These are phyloP conservation scores for Exobasidium rhododendri DNA, from an alignment of 1,284 basidiomycete genomes.

Conservation along the genomic window DNA sequence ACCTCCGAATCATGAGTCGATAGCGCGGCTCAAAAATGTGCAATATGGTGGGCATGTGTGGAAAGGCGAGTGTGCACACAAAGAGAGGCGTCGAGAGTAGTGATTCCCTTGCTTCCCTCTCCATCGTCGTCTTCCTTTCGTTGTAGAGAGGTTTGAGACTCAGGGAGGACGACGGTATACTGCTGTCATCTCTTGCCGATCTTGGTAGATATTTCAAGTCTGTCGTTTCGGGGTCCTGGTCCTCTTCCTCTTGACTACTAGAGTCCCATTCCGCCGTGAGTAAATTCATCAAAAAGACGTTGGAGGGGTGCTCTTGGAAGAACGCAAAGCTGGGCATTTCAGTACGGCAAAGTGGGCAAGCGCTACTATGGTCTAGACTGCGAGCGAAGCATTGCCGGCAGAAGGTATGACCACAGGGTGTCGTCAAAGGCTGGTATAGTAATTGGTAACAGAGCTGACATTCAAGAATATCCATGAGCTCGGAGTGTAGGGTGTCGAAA, in stretches of 20 bases:
- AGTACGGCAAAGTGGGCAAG: conserved; percentile 81
- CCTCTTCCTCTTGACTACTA: not conserved
- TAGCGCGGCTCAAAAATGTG: conserved; percentile 90
- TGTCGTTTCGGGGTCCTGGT: not conserved
- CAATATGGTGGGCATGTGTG: conserved; percentile 79
- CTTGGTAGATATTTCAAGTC: too few relatives aligned
- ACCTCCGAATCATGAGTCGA: conserved; percentile 87
- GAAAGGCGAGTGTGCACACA: conserved; percentile 82
- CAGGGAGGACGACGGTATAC: conserved; percentile 16
- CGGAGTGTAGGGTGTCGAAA: conserved; percentile 48
- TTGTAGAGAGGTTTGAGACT: conserved; percentile 53
- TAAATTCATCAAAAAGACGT: conserved; percentile 30
- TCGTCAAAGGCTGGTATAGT: conserved; percentile 80
- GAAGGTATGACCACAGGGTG: conserved; percentile 92
- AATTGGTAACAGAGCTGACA: conserved; percentile 88
- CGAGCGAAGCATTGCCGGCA: conserved; percentile 83
- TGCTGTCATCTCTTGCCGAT: not conserved
- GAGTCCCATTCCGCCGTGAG: conserved; percentile 19
- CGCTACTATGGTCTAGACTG: conserved; percentile 75
- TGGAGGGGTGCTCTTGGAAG: conserved; percentile 66
- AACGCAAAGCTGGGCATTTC: conserved; percentile 72
- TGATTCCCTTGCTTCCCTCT: conserved; percentile 71
- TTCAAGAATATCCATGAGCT: conserved; percentile 70
- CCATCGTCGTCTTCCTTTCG: conserved; percentile 64
- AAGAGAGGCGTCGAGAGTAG: conserved; percentile 85